A percentile compares a stretch with the other conserved stretches of the same genome.
These are phyloP conservation scores for Leccinum fibrillosum DNA, from an alignment of 768 basidiomycete genomes.

Conservation along the genomic window DNA sequence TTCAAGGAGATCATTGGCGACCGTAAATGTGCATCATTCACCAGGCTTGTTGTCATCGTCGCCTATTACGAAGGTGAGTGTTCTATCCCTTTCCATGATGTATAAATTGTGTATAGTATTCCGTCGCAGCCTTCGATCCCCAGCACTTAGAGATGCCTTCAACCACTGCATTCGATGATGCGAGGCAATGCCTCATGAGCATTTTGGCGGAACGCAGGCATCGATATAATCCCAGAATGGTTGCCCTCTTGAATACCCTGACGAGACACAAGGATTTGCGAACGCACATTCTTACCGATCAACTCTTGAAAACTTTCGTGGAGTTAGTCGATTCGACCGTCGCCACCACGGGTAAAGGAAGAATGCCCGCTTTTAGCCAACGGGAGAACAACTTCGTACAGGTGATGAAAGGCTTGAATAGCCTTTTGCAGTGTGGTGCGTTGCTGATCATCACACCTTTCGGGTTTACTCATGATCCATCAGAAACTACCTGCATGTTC, in stretches of 20 bases:
- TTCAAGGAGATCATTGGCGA: neutral
- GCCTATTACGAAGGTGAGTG: conserved; percentile 21
- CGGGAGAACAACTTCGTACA: conserved; percentile 9
- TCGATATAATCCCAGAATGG: conserved; percentile 17
- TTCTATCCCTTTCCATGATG: too few relatives aligned
- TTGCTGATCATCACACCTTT: neutral
- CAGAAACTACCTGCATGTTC: conserved; percentile 6
- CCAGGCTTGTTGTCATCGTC: neutral
- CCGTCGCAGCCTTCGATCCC: conserved; percentile 8
- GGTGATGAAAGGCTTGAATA: conserved; percentile 20
- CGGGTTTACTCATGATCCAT: neutral
- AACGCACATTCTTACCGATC: conserved; percentile 10
- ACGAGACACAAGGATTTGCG: conserved; percentile 15
- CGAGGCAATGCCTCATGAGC: conserved; percentile 8
- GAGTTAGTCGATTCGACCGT: conserved; percentile 12
- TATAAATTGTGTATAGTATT: neutral
- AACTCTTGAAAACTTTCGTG: conserved; percentile 13
- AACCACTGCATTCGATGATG: conserved; percentile 9
- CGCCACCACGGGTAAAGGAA: too few relatives aligned
- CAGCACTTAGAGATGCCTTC: neutral
- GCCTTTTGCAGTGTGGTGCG: conserved; percentile 16
- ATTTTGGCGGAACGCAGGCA: conserved; percentile 15
- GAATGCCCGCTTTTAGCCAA: neutral
- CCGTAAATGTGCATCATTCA: neutral
- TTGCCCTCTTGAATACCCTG: conserved; percentile 21